These are phyloP conservation scores for Colletotrichum sansevieriae DNA, from an alignment of 2,329 filamentous ascomycete genomes.

Conservation along the genomic window DNA sequence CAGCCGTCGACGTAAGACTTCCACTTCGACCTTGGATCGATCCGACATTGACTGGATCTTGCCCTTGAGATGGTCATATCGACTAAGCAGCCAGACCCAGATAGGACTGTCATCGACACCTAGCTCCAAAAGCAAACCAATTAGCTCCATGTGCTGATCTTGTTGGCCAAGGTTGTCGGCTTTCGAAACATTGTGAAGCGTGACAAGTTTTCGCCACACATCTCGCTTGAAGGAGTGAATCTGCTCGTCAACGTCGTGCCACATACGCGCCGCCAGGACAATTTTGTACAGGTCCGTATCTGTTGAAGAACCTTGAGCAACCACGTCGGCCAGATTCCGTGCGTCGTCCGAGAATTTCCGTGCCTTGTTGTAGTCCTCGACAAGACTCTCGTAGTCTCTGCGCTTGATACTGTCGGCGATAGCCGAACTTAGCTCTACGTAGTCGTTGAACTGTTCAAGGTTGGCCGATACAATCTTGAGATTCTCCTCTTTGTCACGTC, in stretches of 20 bases:
- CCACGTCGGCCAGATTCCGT: constrained; percentile 70
- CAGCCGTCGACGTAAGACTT: constrained; percentile 86
- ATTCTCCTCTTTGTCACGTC: constrained; percentile 89
- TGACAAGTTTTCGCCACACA: constrained; percentile 84
- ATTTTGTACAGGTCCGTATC: constrained; percentile 89
- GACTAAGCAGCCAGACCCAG: constrained; percentile 93
- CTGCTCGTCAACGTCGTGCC: constrained; percentile 92
- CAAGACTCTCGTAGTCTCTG: constrained; percentile 88
- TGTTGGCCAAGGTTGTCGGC: constrained; percentile 67
- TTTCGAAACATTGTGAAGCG: constrained; percentile 71
- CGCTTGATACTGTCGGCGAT: constrained; percentile 89
- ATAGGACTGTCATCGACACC: constrained; percentile 97
- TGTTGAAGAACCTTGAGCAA: constrained; percentile 69
- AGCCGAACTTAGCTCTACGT: constrained; percentile 83
- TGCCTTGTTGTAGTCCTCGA: constrained; percentile 90
- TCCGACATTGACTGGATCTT: constrained; percentile 86
- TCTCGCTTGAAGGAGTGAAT: constrained; percentile 90
- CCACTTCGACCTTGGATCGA: constrained; percentile 90
- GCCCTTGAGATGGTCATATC: constrained; percentile 88
- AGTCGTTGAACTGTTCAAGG: constrained; percentile 82
- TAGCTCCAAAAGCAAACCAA: constrained; percentile 88
- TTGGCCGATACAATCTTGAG: constrained; percentile 82
- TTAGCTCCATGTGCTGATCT: constrained; percentile 91
- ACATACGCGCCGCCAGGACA: constrained; percentile 91
- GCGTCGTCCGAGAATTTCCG: constrained; percentile 85